A percentile compares a stretch with the other conserved stretches of the same genome.
phyloP scores from a whole-genome alignment of 2,329 filamentous ascomycete genomes.

The Stylonectria norvegica region DNA sequence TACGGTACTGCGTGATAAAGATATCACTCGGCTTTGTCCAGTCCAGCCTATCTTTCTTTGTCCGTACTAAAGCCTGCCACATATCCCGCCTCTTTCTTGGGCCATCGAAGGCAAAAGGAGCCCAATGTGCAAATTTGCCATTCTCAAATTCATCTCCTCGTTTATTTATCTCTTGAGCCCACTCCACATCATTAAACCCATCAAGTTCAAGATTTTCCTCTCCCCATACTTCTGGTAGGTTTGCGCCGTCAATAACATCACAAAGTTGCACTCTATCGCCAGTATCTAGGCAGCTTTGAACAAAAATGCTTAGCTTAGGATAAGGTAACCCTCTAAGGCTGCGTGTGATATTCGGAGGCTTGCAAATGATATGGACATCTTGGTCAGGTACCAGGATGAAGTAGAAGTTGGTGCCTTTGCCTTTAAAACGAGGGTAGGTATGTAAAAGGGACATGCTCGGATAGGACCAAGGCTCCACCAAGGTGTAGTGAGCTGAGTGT shows the following conservation, averaged over 20 bases:
- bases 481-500: not conserved
- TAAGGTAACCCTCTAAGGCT: constrained; percentile 1
- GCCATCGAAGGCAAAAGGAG: constrained; percentile 2
- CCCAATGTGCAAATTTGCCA: constrained; percentile 4
- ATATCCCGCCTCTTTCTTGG: constrained; percentile 2
- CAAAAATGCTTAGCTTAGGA: constrained; percentile 1
- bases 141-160: constrained; percentile 3
- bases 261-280: not conserved
- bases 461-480: constrained; percentile 1
- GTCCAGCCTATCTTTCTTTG: constrained; percentile 4
- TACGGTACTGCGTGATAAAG: too few relatives aligned
- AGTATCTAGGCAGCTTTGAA: constrained; percentile 2
- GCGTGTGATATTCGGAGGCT: not conserved
- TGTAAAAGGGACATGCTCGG: constrained; percentile 1
- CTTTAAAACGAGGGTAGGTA: not conserved
- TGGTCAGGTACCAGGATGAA: constrained; percentile 1
- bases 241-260: constrained; percentile 2
- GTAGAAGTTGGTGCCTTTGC: constrained; percentile 2
- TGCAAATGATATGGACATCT: constrained; percentile 2
- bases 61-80: constrained; percentile 3
- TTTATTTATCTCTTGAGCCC: constrained; percentile 1
- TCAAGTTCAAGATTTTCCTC: constrained; percentile 5
- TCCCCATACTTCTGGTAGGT: constrained; percentile 3
- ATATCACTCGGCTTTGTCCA: too few relatives aligned
- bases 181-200: constrained; percentile 3